Base-by-base conservation (phyloP, 768 basidiomycete genomes). In the Cystofilobasidium capitatum region DNA sequence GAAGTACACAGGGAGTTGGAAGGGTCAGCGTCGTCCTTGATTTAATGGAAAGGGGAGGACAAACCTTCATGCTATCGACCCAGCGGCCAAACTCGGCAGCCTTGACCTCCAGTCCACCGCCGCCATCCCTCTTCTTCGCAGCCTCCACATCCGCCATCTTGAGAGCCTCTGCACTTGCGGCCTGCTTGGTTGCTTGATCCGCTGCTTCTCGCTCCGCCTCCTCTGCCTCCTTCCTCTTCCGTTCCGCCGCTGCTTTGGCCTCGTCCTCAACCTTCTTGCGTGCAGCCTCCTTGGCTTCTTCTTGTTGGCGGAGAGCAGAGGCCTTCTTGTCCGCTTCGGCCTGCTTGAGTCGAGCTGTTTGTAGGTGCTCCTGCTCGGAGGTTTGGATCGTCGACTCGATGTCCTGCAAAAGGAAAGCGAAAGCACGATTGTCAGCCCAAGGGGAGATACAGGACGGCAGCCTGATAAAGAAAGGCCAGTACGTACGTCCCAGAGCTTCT, bases 401-500 rank as follows among this genome's bases (percentile, higher is more conserved):
- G 82, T 72, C 83, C 81, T 71, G 80, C 79, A 51, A 33, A 12
- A 51, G 10, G 33, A 37, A 12, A 49, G 39, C 14, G 60, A 22
- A 9, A 29, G 75, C 77, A 71, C 75, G 78, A 72, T 73, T 77
- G 51, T 77, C 69, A 57, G 44, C 42, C 63, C 39, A 12, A 79
- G 80, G 26, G 82, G 75, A 67, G 83, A 85, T 35, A 84, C 85
- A 55, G 40, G 35, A 37, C n/a, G 13, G 7, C 16, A 16, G 33
- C 22, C 26, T 13, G 24, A 40, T 29, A 37, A 35, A n/a, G 20
- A 37, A 12, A 2, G 35, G 10, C 29, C 20, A 35, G 89, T 86
- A 62, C 88, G 82, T 5, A 84, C 79, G 33, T 83, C 79, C 78
- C 83, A 84, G 42, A 84, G 77, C 59, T 72, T 72, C 54, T 70